Conservation (phyloP, 139 green algal species). For the Chlamydomonas sphaeroides region DNA sequence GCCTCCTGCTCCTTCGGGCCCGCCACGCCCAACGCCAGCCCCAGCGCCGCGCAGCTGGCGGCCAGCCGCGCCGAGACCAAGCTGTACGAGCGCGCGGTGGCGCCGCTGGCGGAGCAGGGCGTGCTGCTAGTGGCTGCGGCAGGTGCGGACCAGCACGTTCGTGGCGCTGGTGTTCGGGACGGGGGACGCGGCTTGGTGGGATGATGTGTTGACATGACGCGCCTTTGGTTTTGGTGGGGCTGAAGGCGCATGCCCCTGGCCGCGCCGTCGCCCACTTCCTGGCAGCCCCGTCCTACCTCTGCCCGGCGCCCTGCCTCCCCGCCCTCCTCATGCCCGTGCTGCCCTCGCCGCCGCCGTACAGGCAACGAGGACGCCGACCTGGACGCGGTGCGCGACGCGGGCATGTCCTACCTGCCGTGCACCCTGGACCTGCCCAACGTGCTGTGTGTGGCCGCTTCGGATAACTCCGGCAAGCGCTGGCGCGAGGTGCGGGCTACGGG, state of each 20-base stretch:
- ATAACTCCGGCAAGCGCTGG: not conserved
- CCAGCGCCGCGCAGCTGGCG: not conserved
- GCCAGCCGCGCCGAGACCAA: not conserved
- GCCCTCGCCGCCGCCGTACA: too few species aligned
- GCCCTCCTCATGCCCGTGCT: too few species aligned
- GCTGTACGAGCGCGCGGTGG: slow-evolving; percentile 10
- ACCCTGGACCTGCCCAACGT: slow-evolving; percentile 34
- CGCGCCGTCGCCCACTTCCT: too few species aligned
- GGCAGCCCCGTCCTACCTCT: too few species aligned
- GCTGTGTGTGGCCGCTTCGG: slow-evolving; percentile 11
- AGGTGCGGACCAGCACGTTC: too few species aligned
- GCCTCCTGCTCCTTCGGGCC: slow-evolving; percentile 9
- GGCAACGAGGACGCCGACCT: slow-evolving; percentile 33
- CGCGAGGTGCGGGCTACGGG: not conserved
- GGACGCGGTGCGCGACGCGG: not conserved
- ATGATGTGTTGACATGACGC: too few species aligned
- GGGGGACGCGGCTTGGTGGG: too few species aligned
- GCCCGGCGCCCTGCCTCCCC: too few species aligned
- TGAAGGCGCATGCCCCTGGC: too few species aligned
- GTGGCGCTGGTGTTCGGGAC: too few species aligned
- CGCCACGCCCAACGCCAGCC: not conserved
- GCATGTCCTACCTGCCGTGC: slow-evolving; percentile 21
- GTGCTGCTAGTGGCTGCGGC: slow-evolving; percentile 33
- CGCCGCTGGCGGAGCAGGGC: not conserved
- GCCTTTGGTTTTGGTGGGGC: too few species aligned